phyloP scores from a whole-genome alignment of 2,329 filamentous ascomycete genomes.

The Exophiala sideris region DNA sequence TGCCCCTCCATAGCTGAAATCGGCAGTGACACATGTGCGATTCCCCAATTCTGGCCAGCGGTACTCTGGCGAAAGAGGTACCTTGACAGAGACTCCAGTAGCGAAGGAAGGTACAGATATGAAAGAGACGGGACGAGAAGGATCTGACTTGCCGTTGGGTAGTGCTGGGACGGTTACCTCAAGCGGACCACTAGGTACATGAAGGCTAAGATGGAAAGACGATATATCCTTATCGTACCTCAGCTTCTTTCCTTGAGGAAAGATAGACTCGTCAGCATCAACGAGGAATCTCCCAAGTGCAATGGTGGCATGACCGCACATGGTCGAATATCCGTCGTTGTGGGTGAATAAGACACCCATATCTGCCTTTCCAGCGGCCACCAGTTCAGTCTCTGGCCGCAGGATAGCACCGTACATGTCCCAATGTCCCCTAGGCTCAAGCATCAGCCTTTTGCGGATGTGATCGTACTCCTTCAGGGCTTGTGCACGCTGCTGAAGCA shows the following conservation, averaged over 20 bases:
- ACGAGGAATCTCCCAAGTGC: slow-evolving; percentile 46
- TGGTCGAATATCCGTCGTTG: slow-evolving; percentile 49
- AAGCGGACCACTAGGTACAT: slow-evolving; percentile 47
- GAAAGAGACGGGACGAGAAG: slow-evolving; percentile 39
- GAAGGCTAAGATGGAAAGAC: slow-evolving; percentile 37
- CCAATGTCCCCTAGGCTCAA: slow-evolving; percentile 49
- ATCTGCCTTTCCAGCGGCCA: slow-evolving; percentile 40
- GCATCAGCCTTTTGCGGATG: slow-evolving; percentile 42
- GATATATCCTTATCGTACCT: slow-evolving; percentile 28
- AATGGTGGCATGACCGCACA: slow-evolving; percentile 53
- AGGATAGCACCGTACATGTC: slow-evolving; percentile 54
- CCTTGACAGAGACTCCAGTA: slow-evolving; percentile 31
- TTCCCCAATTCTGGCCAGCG: slow-evolving; percentile 40
- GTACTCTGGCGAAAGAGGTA: slow-evolving; percentile 32
- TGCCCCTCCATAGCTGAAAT: slow-evolving; percentile 44
- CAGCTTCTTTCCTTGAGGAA: slow-evolving; percentile 34
- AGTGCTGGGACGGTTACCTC: slow-evolving; percentile 40
- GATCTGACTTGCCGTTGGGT: slow-evolving; percentile 34
- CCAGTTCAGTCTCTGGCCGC: slow-evolving; percentile 41
- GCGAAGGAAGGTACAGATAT: slow-evolving; percentile 44
- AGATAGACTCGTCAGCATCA: slow-evolving; percentile 44
- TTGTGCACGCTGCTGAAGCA: slow-evolving; percentile 41
- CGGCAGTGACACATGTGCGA: slow-evolving; percentile 2
- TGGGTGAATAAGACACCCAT: slow-evolving; percentile 50
- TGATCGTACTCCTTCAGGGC: slow-evolving; percentile 39